Percentiles rank a stretch among this genome's conserved stretches.
Conservation (phyloP, 1,139 yeast genomes). For the Hyphopichia burtonii region DNA sequence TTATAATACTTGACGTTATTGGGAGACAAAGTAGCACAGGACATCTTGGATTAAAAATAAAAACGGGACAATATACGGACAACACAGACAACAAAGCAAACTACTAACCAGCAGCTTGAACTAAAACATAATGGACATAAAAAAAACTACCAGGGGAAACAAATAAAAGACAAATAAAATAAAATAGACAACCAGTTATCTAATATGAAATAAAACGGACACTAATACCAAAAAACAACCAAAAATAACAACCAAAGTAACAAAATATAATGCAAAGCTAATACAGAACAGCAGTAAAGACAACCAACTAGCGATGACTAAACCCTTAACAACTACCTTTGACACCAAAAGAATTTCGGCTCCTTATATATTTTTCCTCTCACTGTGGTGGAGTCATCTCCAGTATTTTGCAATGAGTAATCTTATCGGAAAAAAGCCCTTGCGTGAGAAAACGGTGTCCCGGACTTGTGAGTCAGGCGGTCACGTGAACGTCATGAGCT, state of each 20-base stretch:
- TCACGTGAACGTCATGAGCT: too few relatives aligned
- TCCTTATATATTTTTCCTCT: background rate
- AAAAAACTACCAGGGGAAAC: background rate
- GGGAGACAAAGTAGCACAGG: conserved; percentile 16
- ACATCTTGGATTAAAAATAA: background rate
- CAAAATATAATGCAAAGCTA: background rate
- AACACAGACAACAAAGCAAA: background rate
- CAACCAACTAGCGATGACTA: too few relatives aligned
- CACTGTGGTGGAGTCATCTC: background rate
- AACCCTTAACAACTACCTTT: too few relatives aligned
- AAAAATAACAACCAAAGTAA: background rate
- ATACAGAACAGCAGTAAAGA: too few relatives aligned
- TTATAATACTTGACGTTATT: conserved; percentile 43
- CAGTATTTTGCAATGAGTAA: background rate
- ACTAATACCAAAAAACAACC: background rate
- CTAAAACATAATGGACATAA: conserved; percentile 1
- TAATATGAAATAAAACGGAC: background rate
- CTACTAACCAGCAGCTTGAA: background rate
- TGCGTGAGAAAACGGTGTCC: too few relatives aligned
- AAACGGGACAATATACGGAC: background rate
- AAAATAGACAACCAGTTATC: background rate
- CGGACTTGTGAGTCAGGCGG: too few relatives aligned
- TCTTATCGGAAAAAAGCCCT: background rate
- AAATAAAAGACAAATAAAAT: background rate
- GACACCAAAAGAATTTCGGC: too few relatives aligned